Percentiles rank a stretch among this genome's conserved stretches.
Evolutionary conservation across 2,329 filamentous ascomycete genomes (phyloP).

Genomic region (Alternaria brassicae): DNA sequence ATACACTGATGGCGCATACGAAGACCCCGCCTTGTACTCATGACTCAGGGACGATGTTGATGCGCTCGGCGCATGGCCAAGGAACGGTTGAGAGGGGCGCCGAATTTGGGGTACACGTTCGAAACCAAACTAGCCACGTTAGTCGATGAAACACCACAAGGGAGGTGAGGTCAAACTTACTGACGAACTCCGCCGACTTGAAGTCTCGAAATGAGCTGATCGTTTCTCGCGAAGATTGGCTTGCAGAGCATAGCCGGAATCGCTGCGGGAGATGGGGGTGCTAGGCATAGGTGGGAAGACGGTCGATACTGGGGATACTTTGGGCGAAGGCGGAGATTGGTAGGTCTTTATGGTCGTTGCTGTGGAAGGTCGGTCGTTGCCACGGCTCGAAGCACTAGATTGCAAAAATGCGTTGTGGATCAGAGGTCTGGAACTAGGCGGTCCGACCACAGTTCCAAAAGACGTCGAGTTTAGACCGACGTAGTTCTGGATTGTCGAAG

Average conservation of each 20-base stretch:
- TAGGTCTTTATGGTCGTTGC: constrained; percentile 46
- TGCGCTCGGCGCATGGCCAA: constrained; percentile 66
- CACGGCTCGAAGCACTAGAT: constrained; percentile 69
- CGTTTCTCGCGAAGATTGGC: constrained; percentile 90
- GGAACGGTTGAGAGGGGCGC: constrained; percentile 71
- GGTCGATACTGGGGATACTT: constrained; percentile 76
- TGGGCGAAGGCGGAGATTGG: constrained; percentile 64
- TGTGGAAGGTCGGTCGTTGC: constrained; percentile 73
- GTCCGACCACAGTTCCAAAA: constrained; percentile 73
- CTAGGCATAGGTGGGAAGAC: constrained; percentile 78
- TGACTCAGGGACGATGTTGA: constrained; percentile 71
- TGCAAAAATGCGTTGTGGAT: constrained; percentile 93
- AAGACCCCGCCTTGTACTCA: constrained; percentile 58
- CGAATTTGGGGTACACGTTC: constrained; percentile 72
- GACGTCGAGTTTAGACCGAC: constrained; percentile 88
- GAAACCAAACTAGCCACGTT: constrained; percentile 68
- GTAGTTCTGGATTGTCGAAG: constrained; percentile 81
- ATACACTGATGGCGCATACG: constrained; percentile 82
- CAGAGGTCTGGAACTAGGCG: constrained; percentile 62
- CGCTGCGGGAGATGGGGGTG: constrained; percentile 84
- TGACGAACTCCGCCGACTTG: constrained; percentile 88
- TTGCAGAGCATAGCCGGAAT: constrained; percentile 88
- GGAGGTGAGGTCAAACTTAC: constrained; percentile 42
- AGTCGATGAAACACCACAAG: constrained; percentile 32
- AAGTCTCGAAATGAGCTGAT: constrained; percentile 86